These are phyloP conservation scores for Oryza glumipatula DNA, from an alignment of 176 grass and related monocot species.

Conservation along the genomic window DNA sequence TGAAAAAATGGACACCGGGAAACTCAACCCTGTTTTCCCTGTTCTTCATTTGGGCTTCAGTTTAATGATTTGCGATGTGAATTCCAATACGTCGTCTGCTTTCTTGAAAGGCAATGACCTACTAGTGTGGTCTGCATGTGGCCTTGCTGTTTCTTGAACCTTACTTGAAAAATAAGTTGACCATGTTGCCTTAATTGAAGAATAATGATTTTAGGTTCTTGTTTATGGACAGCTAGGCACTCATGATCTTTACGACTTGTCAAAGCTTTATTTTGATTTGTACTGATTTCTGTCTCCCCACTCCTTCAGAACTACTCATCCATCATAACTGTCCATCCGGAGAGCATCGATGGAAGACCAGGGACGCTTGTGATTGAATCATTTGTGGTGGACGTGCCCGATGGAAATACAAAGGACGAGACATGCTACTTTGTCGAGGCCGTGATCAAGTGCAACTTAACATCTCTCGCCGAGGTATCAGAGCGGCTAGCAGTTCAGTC, in stretches of 20 bases:
- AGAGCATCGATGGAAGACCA: conserved; percentile 64
- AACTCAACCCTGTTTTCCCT: neutral
- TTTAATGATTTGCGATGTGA: conserved; percentile 6
- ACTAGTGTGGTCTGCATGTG: conserved; percentile 13
- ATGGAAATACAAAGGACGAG: conserved; percentile 78
- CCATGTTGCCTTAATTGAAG: conserved; percentile 12
- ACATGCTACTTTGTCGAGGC: conserved; percentile 84
- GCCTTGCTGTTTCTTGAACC: conserved; percentile 23
- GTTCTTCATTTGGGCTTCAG: neutral
- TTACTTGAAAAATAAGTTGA: conserved; percentile 22
- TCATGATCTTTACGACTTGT: neutral
- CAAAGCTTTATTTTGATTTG: conserved; percentile 35
- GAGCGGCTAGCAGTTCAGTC: conserved; percentile 58
- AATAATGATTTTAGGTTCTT: conserved; percentile 18
- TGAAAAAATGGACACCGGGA: neutral
- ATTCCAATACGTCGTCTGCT: neutral
- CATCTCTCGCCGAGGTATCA: conserved; percentile 61
- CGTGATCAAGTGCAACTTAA: conserved; percentile 85
- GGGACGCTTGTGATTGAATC: conserved; percentile 81
- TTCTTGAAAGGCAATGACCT: neutral
- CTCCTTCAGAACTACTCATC: conserved; percentile 84
- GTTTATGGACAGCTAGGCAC: conserved; percentile 2
- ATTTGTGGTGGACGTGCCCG: conserved; percentile 74
- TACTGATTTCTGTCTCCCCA: conserved; percentile 38
- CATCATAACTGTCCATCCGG: conserved; percentile 66